Base-by-base conservation (phyloP, 768 basidiomycete genomes). In the Guyanaporus albipodus region DNA sequence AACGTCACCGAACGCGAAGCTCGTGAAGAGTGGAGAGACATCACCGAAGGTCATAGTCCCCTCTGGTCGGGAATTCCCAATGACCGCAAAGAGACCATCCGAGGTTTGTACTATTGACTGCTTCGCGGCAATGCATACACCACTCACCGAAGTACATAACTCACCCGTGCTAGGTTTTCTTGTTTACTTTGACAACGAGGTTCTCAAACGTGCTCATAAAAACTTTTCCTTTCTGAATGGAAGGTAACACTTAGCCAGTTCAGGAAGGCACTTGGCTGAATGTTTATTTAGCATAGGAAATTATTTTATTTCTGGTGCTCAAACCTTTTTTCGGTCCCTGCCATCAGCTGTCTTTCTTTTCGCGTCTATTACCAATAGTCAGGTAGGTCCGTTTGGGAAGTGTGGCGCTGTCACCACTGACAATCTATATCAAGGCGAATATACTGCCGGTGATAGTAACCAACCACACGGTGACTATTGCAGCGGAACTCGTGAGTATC, bases 271-370 rank as follows among this genome's bases (percentile, higher is more conserved):
- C 19, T 33, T 45, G 14, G 23, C 36, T 34, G 38, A 46, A 44
- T 38, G 37, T 33, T 38, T 29, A 29, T 24, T 26, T 50, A 89
- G 87, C 54, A 80, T 93, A 21, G 92, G 92, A 21, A 95, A 95
- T 64, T 93, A 91, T 61, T 88, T 95, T 61, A 73, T 97, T 21
- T 87, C 91, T 7, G 91, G 89, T 12, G 88, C 91, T 4, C 85
- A 89, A 55, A 80, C 79, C 11, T 92, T 97, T 69, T 91, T 97
- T 60, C 84, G 91, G 6, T 95, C 91, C 24, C 73, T 97, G 8
- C 91, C 94, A 10, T 90, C 91, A 2, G 91, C 94, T 11, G 89
- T 97, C 52, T 97, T 95, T 67, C 72, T 96, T 34, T 94, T 97
- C 62, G 86, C 91, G 23, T 89, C 89, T 2, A 91, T 96, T 53